A percentile compares a stretch with the other conserved stretches of the same genome.
Conservation (phyloP, 2,329 filamentous ascomycete species). For the Tolypocladium sp. region DNA sequence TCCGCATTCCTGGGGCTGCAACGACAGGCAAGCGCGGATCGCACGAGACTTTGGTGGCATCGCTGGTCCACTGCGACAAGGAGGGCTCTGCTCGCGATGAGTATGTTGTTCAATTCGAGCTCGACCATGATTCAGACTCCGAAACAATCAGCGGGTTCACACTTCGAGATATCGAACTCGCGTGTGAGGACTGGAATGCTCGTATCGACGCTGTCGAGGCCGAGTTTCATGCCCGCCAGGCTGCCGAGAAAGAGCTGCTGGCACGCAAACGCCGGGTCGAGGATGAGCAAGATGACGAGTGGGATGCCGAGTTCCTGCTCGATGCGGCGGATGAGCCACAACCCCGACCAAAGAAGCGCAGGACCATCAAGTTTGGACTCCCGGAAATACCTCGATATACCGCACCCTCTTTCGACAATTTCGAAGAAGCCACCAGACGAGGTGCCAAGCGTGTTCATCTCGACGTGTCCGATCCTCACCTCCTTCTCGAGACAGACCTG, state of each 20-base stretch:
- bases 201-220: constrained; percentile 42
- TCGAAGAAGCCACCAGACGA: constrained; percentile 61
- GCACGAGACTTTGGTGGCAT: constrained; percentile 39
- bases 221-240: constrained; percentile 22
- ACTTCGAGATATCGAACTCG: constrained; percentile 71
- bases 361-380: constrained; percentile 48
- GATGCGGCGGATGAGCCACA: constrained; percentile 35
- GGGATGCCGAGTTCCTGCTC: constrained; percentile 51
- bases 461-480: constrained; percentile 79
- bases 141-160: constrained; percentile 67
- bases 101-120: constrained; percentile 30
- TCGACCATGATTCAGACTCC: constrained; percentile 43
- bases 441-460: constrained; percentile 72
- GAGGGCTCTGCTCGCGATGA: constrained; percentile 26
- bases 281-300: constrained; percentile 47
- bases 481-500: constrained; percentile 72
- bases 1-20: constrained; percentile 61
- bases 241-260: constrained; percentile 20
- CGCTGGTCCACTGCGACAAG: constrained; percentile 35
- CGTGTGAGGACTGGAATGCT: constrained; percentile 79
- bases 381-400: constrained; percentile 50
- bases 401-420: constrained; percentile 71
- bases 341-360: constrained; percentile 58
- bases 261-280: constrained; percentile 21
- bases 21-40: constrained; percentile 47